Conservation (phyloP, 805 yeast genomes). For the Kluyveromyces starmeri region DNA sequence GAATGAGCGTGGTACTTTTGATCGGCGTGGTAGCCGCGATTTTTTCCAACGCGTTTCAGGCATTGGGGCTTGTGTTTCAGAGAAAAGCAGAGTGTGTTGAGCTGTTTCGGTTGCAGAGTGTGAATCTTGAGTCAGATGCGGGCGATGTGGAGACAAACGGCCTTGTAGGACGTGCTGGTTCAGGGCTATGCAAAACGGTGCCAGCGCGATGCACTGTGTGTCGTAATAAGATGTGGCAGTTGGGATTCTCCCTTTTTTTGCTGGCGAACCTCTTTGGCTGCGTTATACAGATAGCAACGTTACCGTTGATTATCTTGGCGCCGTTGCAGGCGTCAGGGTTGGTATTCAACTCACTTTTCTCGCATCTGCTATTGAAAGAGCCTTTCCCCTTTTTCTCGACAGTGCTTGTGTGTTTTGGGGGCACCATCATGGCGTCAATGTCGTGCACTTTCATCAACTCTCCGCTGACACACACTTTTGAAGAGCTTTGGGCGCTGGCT, state of each 20-base stretch:
- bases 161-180: neutral
- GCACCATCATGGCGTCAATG: conserved; percentile 71
- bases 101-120: neutral
- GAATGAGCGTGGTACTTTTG: conserved; percentile 24
- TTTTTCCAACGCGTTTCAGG: conserved; percentile 67
- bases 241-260: conserved; percentile 65
- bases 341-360: conserved; percentile 76
- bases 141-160: conserved; percentile 40
- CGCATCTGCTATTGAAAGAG: conserved; percentile 59
- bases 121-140: neutral
- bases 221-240: conserved; percentile 51
- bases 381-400: conserved; percentile 64
- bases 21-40: conserved; percentile 66
- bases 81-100: conserved; percentile 35
- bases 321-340: conserved; percentile 83
- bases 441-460: conserved; percentile 23
- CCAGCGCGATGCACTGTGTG: conserved; percentile 15
- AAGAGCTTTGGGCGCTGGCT: conserved; percentile 38
- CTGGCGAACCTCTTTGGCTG: conserved; percentile 73
- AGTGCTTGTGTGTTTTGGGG: conserved; percentile 58
- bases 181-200: conserved; percentile 24
- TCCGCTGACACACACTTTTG: conserved; percentile 33
- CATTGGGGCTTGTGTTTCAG: conserved; percentile 75
- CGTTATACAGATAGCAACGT: conserved; percentile 70
- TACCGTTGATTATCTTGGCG: conserved; percentile 70